Conservation (phyloP, 1,284 basidiomycete species). For the Irpex sp. region DNA sequence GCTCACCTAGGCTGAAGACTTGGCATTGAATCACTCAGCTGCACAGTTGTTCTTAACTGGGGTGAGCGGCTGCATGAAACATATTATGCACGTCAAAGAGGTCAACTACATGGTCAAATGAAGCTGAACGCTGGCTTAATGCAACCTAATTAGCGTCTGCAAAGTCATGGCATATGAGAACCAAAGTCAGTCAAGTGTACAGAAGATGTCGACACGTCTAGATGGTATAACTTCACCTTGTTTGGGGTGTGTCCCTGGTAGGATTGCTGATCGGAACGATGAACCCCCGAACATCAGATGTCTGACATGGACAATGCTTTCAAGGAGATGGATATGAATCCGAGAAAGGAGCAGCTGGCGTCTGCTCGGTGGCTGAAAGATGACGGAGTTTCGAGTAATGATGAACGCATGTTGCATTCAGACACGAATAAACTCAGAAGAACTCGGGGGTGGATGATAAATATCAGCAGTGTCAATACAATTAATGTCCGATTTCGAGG, state of each 20-base stretch:
- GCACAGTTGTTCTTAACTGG: background rate
- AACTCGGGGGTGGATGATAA: background rate
- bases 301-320: too few species aligned
- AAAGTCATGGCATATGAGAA: background rate
- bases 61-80: background rate
- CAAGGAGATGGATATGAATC: background rate
- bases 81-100: background rate
- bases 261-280: background rate
- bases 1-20: background rate
- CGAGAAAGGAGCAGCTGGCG: background rate
- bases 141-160: background rate
- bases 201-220: background rate
- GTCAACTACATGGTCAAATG: background rate
- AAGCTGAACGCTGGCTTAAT: background rate
- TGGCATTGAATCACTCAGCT: background rate
- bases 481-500: background rate
- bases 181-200: background rate
- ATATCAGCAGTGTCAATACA: background rate
- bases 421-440: background rate
- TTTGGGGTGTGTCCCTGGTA: background rate
- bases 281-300: too few species aligned
- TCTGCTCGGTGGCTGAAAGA: too few species aligned
- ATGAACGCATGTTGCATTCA: background rate
- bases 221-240: background rate
- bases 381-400: background rate